Base-by-base conservation (phyloP, 2,329 filamentous ascomycete genomes). In the Drechmeria coniospora region DNA sequence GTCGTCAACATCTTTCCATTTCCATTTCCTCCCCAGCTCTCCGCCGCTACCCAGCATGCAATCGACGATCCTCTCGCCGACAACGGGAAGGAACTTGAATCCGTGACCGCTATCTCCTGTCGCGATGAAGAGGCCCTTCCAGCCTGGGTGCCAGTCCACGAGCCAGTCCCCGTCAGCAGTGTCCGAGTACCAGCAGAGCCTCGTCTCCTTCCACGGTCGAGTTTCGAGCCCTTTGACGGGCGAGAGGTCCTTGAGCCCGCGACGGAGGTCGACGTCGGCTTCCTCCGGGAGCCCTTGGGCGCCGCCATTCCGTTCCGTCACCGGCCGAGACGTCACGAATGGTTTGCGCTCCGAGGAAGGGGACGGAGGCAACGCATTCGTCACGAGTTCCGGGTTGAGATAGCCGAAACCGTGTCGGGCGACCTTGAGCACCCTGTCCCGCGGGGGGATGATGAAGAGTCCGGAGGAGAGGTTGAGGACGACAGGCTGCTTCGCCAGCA, bases 181-280 rank as follows among this genome's bases (percentile, higher is more conserved):
- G 53, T 83, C 78, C 5, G 71, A 72, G 47, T 83, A 83, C 78
- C 78, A 83, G 54, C 78, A 83, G 29, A 82, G 53, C 15, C 74
- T 60, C 2, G 71, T 76, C 29, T 59, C 56, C 32, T 54, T 53
- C 54, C 79, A 81, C 2, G 69, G 66, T 15, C 77, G 59, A 15
- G 63, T 57, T 27, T 59, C 61, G 12, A 80, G 57, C 8, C 59
- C 58, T 6, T 53, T 53, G 34, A 61, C 44, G 1, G 78, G 73
- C 4, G 80, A 57, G 40, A 79, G 63, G 33, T 71, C 60, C 9
- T 51, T 56, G 15, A 86, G 53, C 2, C 67, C 77, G 2, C 54
- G 50, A 15, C 77, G 68, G 37, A 81, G 67, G 15, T 68, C 70
- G 14, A 53, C 43, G 33, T 74, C 64, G 21, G 68, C 79, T 37